Base-by-base conservation (phyloP, 2,329 filamentous ascomycete genomes). In the Xylaria sp. region DNA sequence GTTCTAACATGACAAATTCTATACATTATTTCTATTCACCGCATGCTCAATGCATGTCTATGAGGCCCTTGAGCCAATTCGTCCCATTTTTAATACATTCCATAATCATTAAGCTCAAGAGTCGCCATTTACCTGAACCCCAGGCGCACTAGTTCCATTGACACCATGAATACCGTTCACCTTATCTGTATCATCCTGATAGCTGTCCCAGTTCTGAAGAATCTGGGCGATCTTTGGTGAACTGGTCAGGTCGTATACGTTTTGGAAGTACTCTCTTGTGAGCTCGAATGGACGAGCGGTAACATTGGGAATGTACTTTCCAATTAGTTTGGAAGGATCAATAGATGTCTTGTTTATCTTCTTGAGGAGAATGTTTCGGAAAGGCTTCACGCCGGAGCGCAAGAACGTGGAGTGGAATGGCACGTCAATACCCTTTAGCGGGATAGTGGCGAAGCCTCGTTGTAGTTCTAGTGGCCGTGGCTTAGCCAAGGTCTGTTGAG, bases 291-390 rank as follows among this genome's bases (percentile, higher is more conserved):
- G 96, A 83, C 91, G 91, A 67, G 96, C 96, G 65, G 96, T 99
- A 74, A 99, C 97, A 82, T 99, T 99, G 75, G 96, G 96, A 74
- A 99, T 98, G 84, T 99, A 99, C 84, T 99, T 99, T 77, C 96
- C 96, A 74, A 99, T 88, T 77, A 99, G 84, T 87, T 98, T 98
- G 80, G 93, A 92, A 5, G 96, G 96, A 80, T 99, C 96, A 80
- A 99, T 98, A 63, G 93, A 97, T 28, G 94, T 97, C 89, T 97
- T 97, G 88, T 98, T 94, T 85, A 99, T 98, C 89, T 99, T 99
- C 92, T 98, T 99, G 76, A 98, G 91, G 79, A 99, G 83, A 89
- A 99, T 99, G 53, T 91, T 95, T 74, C 96, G 89, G 93, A 99
- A 99, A 56, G 97, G 96, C 87, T 99, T 99, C 81, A 99, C 96